phyloP scores from a whole-genome alignment of 257 asterid species.

The Forsythia viridissima region DNA sequence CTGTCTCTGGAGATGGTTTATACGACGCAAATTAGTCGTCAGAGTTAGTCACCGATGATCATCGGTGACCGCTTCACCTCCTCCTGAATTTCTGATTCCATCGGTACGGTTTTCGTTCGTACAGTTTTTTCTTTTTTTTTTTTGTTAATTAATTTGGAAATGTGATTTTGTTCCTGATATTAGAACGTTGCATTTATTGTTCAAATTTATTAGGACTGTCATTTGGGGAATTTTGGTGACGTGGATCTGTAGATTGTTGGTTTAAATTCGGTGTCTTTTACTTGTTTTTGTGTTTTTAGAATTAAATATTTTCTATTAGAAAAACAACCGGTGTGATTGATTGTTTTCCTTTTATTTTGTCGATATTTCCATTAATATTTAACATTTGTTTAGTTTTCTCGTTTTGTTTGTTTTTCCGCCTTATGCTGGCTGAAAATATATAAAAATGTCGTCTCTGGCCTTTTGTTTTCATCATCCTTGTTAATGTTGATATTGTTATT shows the following conservation, averaged over 20 bases:
- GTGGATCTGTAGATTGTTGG: conserved; percentile 23
- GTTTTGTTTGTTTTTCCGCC: neutral
- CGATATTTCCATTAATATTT: neutral
- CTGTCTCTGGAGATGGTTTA: conserved; percentile 40
- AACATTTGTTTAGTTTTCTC: neutral
- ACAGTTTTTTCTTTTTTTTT: neutral
- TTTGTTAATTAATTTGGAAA: neutral
- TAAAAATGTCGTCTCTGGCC: neutral
- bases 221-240: neutral
- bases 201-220: neutral
- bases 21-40: conserved; percentile 34
- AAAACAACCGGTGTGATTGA: neutral
- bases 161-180: neutral
- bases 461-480: neutral
- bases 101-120: conserved; percentile 23
- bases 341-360: conserved; percentile 13
- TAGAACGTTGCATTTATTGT: neutral
- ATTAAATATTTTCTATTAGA: neutral
- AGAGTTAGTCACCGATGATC: conserved; percentile 57
- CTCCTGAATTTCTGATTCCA: conserved; percentile 32
- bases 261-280: conserved; percentile 3
- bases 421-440: neutral
- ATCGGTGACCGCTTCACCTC: conserved; percentile 44
- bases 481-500: neutral
- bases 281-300: conserved; percentile 8